Conservation (phyloP, 1,139 yeast species). For the Nakaseomyces glabratus region DNA sequence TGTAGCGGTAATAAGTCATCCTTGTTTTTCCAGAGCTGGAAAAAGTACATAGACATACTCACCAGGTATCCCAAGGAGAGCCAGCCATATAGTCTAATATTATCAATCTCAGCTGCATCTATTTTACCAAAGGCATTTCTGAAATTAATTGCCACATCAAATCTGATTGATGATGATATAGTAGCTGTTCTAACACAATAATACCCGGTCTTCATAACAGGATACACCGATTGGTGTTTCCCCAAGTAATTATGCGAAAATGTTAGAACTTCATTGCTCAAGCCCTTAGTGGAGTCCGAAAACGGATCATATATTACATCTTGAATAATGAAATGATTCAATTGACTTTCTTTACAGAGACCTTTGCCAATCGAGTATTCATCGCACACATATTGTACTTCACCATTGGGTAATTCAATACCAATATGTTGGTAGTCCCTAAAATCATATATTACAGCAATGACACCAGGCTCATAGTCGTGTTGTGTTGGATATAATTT, state of each 20-base stretch:
- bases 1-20: conserved; percentile 81
- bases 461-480: conserved; percentile 38
- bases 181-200: conserved; percentile 72
- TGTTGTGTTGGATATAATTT: conserved; percentile 31
- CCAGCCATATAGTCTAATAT: conserved; percentile 76
- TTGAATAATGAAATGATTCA: conserved; percentile 51
- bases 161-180: conserved; percentile 33
- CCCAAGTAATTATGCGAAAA: conserved; percentile 48
- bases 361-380: conserved; percentile 45
- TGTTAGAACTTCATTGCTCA: conserved; percentile 41
- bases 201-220: conserved; percentile 67
- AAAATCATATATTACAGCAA: conserved; percentile 72
- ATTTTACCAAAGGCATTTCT: conserved; percentile 84
- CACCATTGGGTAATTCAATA: conserved; percentile 26
- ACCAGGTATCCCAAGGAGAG: conserved; percentile 73
- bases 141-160: conserved; percentile 57
- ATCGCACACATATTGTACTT: conserved; percentile 60
- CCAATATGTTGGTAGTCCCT: conserved; percentile 66
- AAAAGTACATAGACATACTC: conserved; percentile 67
- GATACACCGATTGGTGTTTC: conserved; percentile 49
- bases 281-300: conserved; percentile 37
- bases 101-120: conserved; percentile 82
- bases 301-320: conserved; percentile 27
- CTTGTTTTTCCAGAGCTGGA: conserved; percentile 73
- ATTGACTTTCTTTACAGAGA: conserved; percentile 45